Percentiles rank a stretch among this genome's conserved stretches.
Conservation (phyloP, 1,284 basidiomycete genomes). For the Ganoderma lingzhi region DNA sequence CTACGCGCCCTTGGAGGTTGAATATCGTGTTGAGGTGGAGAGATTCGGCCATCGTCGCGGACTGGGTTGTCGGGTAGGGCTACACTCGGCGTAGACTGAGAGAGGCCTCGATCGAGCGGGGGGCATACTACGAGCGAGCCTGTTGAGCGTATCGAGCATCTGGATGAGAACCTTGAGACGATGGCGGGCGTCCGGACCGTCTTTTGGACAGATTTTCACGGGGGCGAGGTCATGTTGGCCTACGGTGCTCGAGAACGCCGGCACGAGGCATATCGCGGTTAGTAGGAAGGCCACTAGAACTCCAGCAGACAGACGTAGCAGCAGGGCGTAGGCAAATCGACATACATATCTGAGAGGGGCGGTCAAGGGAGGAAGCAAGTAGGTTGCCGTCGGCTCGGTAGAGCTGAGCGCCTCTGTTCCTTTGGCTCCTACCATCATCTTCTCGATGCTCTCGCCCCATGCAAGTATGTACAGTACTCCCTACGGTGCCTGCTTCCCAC, state of each 20-base stretch:
- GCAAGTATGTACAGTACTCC: not conserved
- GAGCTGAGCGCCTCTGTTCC: not conserved
- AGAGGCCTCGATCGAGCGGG: not conserved
- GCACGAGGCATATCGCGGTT: not conserved
- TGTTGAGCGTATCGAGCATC: not conserved
- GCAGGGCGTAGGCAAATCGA: not conserved
- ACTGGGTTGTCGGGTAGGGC: not conserved
- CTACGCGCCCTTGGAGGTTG: conserved; percentile 67
- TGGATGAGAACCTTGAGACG: not conserved
- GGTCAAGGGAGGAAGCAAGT: not conserved
- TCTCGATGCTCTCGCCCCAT: not conserved
- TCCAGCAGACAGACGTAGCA: not conserved
- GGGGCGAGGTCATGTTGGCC: not conserved
- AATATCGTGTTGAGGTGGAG: conserved; percentile 53
- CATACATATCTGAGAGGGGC: not conserved
- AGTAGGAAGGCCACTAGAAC: not conserved
- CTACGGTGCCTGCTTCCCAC: not conserved
- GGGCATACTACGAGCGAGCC: not conserved
- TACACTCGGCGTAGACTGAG: not conserved
- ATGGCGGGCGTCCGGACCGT: conserved; percentile 5
- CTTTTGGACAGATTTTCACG: not conserved
- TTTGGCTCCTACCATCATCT: conserved; percentile 2
- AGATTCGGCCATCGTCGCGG: conserved; percentile 24
- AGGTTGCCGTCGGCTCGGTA: not conserved
- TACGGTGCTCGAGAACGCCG: not conserved